phyloP scores from a whole-genome alignment of 768 basidiomycete species.

The Mrakia frigida region DNA sequence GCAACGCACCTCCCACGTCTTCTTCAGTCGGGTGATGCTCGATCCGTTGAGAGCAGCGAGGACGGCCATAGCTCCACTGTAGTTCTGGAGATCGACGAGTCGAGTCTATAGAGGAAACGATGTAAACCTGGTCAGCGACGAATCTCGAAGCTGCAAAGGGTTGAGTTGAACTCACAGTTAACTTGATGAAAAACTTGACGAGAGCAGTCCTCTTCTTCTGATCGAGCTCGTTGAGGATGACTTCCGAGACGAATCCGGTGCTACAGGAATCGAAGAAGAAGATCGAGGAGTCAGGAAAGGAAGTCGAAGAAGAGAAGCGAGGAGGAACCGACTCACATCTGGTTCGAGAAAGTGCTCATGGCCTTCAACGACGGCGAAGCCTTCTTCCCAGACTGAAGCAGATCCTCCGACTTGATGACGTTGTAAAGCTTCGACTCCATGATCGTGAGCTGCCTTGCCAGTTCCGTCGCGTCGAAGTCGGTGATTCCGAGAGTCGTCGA shows the following conservation, averaged over 20 bases:
- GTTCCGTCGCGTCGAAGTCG: constrained; percentile 89
- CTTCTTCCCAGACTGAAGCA: constrained; percentile 72
- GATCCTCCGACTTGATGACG: constrained; percentile 77
- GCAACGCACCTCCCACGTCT: constrained; percentile 79
- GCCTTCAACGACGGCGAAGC: constrained; percentile 55
- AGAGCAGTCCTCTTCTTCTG: constrained; percentile 70
- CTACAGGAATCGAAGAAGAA: not conserved
- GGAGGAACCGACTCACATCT: constrained; percentile 63
- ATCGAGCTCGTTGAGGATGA: constrained; percentile 84
- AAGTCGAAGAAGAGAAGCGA: not conserved
- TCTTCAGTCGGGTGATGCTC: constrained; percentile 81
- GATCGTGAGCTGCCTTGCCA: constrained; percentile 87
- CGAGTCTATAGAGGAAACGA: constrained; percentile 53
- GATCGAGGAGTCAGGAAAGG: not conserved
- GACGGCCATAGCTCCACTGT: constrained; percentile 85
- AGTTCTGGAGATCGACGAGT: constrained; percentile 76
- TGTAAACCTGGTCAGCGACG: constrained; percentile 21
- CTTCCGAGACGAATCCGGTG: constrained; percentile 76
- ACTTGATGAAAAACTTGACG: constrained; percentile 89
- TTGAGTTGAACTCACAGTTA: constrained; percentile 58
- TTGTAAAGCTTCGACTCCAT: constrained; percentile 88
- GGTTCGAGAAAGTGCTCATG: constrained; percentile 80
- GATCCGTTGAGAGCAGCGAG: constrained; percentile 93
- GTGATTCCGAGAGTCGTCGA: constrained; percentile 43
- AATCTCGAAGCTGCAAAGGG: constrained; percentile 16